Percentiles rank a stretch among this genome's conserved stretches.
These are phyloP conservation scores for Ophiocordyceps polyrhachis-furcata DNA, from an alignment of 2,329 filamentous ascomycete genomes.

Conservation along the genomic window DNA sequence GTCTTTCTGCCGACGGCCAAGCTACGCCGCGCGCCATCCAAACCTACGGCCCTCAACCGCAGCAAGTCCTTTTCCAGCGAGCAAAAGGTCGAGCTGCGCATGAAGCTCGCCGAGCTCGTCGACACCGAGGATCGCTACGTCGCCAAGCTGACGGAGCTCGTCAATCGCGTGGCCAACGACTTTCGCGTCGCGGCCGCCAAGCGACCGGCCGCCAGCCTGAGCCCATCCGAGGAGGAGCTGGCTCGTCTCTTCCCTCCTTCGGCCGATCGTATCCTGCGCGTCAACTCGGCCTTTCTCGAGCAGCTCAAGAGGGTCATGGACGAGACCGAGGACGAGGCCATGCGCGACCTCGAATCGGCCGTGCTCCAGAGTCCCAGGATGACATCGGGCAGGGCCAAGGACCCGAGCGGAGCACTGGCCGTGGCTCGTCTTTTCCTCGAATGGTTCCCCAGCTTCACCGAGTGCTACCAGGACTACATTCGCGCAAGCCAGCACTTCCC, in stretches of 20 bases:
- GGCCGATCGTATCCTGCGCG: slow-evolving; percentile 58
- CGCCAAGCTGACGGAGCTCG: slow-evolving; percentile 65
- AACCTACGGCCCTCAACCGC: slow-evolving; percentile 61
- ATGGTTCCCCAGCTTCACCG: slow-evolving; percentile 84
- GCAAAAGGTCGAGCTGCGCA: slow-evolving; percentile 68
- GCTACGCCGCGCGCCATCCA: slow-evolving; percentile 70
- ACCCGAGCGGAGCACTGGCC: slow-evolving; percentile 58
- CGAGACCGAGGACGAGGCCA: slow-evolving; percentile 63
- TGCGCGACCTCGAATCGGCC: slow-evolving; percentile 53
- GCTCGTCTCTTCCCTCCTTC: slow-evolving; percentile 65
- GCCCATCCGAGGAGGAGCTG: slow-evolving; percentile 53
- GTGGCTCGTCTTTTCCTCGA: slow-evolving; percentile 70
- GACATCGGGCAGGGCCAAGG: slow-evolving; percentile 30
- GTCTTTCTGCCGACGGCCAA: slow-evolving; percentile 76
- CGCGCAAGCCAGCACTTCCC: slow-evolving; percentile 76
- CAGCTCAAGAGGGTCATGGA: slow-evolving; percentile 62
- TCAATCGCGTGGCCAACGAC: slow-evolving; percentile 62
- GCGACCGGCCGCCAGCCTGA: slow-evolving; percentile 41
- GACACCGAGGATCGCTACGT: slow-evolving; percentile 94
- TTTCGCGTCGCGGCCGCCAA: slow-evolving; percentile 52
- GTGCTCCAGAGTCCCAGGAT: slow-evolving; percentile 16
- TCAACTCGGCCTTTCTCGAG: slow-evolving; percentile 66
- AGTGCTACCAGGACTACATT: slow-evolving; percentile 88
- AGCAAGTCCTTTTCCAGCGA: slow-evolving; percentile 60
- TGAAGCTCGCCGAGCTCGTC: slow-evolving; percentile 77